Base-by-base conservation (phyloP, 2,329 filamentous ascomycete genomes). In the Emericellopsis cladophorae region DNA sequence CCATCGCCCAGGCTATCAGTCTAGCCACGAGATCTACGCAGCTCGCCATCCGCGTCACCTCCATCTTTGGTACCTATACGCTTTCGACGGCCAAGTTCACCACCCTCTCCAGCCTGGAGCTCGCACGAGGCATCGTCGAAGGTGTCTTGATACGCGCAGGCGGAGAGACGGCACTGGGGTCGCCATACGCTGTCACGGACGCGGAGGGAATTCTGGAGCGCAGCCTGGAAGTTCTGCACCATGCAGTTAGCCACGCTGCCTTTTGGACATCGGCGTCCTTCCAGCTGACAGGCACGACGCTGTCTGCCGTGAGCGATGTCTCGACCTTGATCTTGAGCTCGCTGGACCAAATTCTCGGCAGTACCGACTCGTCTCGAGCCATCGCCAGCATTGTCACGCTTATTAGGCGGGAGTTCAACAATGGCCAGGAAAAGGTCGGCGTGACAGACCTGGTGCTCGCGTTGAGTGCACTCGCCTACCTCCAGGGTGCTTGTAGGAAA, bases 311-410 rank as follows among this genome's bases (percentile, higher is more conserved):
- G 5, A 76, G 73, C 7, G 69, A 77, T 39, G 54, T 74, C 6
- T 75, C 75, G 0, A 74, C 78, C 44, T 58, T 79, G 26, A 57
- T 79, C 1, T 60, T 82, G 8, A 68, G 68, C 3, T 70, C 72
- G 1, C 59, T 83, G 18, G 78, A 83, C 51, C 72, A 77, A 46
- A 70, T 81, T 32, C 72, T 82, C 23, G 79, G 79, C 12, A 79
- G 75, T 3, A 82, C 79, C n/a, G 79, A 83, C 53, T 80, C 77
- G 2, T 81, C 78, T 2, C 63, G 77, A 33, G 78, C 79, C 10
- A 79, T 82, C 44, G 75, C 77, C 3, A 78, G 76, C 52, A 81
- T 83, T 50, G 69, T 82, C 47, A 73, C 73, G 1, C 60, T 82
- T 26, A 70, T 82, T 37, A 68, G 75, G 24, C 68, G 76, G 43